Percentiles rank a stretch among this genome's conserved stretches.
Conservation (phyloP, 2,329 filamentous ascomycete genomes). For the Diaporthe sp. region DNA sequence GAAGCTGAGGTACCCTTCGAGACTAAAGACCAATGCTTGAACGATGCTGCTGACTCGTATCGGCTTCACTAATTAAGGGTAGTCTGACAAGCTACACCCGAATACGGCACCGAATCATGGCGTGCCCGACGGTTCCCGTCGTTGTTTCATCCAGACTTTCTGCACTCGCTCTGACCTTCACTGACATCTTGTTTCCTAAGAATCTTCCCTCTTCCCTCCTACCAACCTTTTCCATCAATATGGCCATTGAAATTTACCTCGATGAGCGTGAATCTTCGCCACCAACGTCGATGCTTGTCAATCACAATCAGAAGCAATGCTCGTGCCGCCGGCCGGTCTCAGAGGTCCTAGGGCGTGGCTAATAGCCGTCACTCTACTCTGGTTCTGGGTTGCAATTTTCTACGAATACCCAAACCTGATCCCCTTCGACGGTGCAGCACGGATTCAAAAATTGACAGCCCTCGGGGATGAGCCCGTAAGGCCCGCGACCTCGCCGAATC, state of each 20-base stretch:
- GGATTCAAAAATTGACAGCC: neutral
- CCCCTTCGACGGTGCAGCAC: neutral
- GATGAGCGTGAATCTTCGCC: too few species aligned
- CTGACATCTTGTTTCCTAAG: neutral
- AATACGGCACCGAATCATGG: neutral
- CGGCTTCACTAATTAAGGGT: neutral
- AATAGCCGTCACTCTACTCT: neutral
- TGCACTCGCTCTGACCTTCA: neutral
- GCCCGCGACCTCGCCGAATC: neutral
- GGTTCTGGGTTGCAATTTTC: neutral
- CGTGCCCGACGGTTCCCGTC: too few species aligned
- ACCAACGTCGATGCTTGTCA: neutral
- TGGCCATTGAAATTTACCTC: neutral
- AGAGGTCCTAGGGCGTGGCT: neutral
- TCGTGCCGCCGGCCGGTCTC: neutral
- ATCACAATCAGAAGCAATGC: neutral
- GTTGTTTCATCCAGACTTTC: constrained; percentile 5
- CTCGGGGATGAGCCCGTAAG: neutral
- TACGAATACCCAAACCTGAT: constrained; percentile 3
- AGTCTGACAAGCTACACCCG: neutral
- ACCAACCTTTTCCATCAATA: neutral
- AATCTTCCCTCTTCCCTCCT: too few species aligned
- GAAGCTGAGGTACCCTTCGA: neutral
- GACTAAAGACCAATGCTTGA: neutral
- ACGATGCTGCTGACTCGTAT: neutral